phyloP scores from a whole-genome alignment of 441 rosid genomes.

The Corymbia calophylla region DNA sequence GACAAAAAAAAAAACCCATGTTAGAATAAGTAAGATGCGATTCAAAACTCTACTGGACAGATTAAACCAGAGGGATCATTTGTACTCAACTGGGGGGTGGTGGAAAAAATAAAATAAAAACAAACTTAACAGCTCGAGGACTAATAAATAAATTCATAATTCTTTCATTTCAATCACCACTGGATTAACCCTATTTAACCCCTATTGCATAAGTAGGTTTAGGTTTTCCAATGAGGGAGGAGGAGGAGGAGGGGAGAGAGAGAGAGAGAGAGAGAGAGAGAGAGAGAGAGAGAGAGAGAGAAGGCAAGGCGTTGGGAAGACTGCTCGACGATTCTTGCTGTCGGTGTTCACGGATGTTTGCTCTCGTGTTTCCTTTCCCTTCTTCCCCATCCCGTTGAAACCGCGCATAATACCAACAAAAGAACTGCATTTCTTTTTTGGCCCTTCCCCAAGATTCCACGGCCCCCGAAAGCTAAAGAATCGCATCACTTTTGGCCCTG shows the following conservation, averaged over 20 bases:
- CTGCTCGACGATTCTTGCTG: conserved; percentile 24
- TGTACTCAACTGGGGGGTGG: not conserved
- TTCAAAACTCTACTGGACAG: not conserved
- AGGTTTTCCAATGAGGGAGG: not conserved
- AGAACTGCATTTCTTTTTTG: not conserved
- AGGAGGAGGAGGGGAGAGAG: not conserved
- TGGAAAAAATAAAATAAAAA: not conserved
- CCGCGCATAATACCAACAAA: conserved; percentile 15
- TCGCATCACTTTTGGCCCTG: not conserved
- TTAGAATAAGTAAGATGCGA: not conserved
- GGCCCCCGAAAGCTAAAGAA: not conserved
- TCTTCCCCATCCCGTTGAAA: conserved; percentile 12
- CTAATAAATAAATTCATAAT: not conserved
- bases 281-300: not conserved
- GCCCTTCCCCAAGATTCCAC: conserved; percentile 24
- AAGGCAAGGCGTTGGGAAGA: not conserved
- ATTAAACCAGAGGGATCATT: not conserved
- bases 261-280: not conserved
- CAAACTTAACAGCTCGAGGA: not conserved
- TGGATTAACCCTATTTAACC: not conserved
- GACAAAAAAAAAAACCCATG: not conserved
- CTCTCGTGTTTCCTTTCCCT: conserved; percentile 9
- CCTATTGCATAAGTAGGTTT: not conserved
- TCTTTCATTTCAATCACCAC: not conserved
- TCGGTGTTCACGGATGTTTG: conserved; percentile 27